Conservation (phyloP, 2,329 filamentous ascomycete species). For the Coniochaeta prunicola region DNA sequence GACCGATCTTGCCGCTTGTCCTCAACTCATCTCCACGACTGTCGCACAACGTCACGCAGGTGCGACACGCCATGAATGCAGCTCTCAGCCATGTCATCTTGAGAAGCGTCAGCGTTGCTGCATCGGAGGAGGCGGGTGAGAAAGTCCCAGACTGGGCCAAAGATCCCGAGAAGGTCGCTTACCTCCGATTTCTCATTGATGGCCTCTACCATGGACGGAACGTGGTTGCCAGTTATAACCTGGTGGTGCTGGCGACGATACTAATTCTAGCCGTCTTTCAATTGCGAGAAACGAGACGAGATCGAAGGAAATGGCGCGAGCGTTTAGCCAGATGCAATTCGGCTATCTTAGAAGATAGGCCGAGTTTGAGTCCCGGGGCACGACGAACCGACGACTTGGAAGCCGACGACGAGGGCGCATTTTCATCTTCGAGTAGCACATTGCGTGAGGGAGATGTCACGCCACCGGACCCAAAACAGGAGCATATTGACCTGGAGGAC, state of each 20-base stretch:
- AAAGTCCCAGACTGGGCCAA: neutral
- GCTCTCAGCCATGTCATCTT: neutral
- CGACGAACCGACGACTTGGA: constrained; percentile 2
- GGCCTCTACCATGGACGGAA: constrained; percentile 23
- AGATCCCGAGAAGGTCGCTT: constrained; percentile 31
- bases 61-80: neutral
- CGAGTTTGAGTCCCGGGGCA: neutral
- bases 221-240: constrained; percentile 25
- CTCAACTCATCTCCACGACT: neutral
- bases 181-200: constrained; percentile 22
- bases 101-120: constrained; percentile 27
- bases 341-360: constrained; percentile 1
- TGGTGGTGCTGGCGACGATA: constrained; percentile 21
- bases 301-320: constrained; percentile 15
- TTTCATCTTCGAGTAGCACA: constrained; percentile 27
- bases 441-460: constrained; percentile 16
- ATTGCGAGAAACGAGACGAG: constrained; percentile 12
- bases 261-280: constrained; percentile 19
- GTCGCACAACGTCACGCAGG: neutral
- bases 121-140: neutral
- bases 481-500: constrained; percentile 28
- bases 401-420: constrained; percentile 7
- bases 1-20: neutral
- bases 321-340: constrained; percentile 11
- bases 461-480: constrained; percentile 16